Evolutionary conservation across 352 stramenopile genomes (phyloP).

Genomic region (Phytophthora cryptogea): DNA sequence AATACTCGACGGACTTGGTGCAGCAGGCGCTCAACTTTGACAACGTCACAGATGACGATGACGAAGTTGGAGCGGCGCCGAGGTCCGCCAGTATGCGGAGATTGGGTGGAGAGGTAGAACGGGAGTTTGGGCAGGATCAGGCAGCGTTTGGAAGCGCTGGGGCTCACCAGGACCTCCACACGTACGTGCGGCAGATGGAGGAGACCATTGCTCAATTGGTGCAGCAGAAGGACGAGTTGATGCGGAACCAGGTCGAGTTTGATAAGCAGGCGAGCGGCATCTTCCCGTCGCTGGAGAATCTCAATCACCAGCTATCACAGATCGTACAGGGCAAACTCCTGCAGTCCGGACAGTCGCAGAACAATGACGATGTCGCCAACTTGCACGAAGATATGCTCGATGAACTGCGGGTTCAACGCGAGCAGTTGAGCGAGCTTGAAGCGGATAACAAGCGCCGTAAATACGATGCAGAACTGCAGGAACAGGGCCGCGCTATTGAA

Average conservation of each 20-base stretch:
- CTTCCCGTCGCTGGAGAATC: conserved; percentile 78
- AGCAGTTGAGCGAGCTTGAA: conserved; percentile 76
- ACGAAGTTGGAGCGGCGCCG: conserved; percentile 14
- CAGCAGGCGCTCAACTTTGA: conserved; percentile 79
- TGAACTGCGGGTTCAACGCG: conserved; percentile 74
- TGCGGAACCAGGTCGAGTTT: conserved; percentile 80
- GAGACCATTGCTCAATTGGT: conserved; percentile 78
- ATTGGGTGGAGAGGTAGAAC: conserved; percentile 16
- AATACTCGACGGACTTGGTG: conserved; percentile 75
- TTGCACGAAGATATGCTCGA: conserved; percentile 70
- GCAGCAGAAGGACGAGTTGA: conserved; percentile 75
- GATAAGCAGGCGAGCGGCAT: conserved; percentile 85
- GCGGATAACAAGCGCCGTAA: conserved; percentile 64
- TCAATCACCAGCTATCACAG: conserved; percentile 80
- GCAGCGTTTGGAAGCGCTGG: conserved; percentile 24
- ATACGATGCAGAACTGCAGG: conserved; percentile 80
- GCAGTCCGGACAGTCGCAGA: conserved; percentile 41
- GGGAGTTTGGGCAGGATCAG: conserved; percentile 16
- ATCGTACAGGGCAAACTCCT: conserved; percentile 75
- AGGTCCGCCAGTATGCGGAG: conserved; percentile 14
- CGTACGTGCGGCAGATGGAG: conserved; percentile 83
- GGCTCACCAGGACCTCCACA: conserved; percentile 59
- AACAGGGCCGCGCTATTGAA: conserved; percentile 73
- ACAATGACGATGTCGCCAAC: conserved; percentile 68
- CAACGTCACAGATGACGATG: conserved; percentile 53